phyloP scores from a whole-genome alignment of 345 rosid genomes.

The Laguncularia racemosa region DNA sequence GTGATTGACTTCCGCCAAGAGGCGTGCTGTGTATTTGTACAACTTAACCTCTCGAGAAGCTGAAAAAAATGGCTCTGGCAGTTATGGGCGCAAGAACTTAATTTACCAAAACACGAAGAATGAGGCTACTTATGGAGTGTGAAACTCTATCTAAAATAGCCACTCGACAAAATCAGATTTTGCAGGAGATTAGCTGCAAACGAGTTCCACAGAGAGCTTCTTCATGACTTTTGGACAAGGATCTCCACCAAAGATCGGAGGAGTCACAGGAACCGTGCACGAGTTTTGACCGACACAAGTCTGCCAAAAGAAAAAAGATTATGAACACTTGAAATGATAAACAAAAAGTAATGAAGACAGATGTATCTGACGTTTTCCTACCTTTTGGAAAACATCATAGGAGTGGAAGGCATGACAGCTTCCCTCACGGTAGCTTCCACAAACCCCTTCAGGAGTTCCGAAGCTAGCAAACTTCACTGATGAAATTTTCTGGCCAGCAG shows the following conservation, averaged over 20 bases:
- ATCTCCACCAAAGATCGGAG: slow-evolving; percentile 93
- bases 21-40: slow-evolving; percentile 68
- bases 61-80: slow-evolving; percentile 21
- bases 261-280: slow-evolving; percentile 92
- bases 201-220: slow-evolving; percentile 83
- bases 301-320: slow-evolving; percentile 28
- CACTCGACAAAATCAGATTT: neutral
- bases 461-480: slow-evolving; percentile 91
- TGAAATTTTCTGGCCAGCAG: slow-evolving; percentile 73
- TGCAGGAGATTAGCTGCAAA: slow-evolving; percentile 47
- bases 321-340: neutral
- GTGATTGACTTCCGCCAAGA: slow-evolving; percentile 16
- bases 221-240: slow-evolving; percentile 90
- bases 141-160: no score
- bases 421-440: slow-evolving; percentile 82
- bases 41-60: slow-evolving; percentile 57
- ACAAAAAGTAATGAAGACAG: neutral
- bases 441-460: slow-evolving; percentile 83
- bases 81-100: neutral
- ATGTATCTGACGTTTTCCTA: slow-evolving; percentile 18
- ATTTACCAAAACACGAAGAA: neutral
- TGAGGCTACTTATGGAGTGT: no score
- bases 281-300: slow-evolving; percentile 82
- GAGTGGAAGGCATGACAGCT: slow-evolving; percentile 93
- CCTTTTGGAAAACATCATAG: slow-evolving; percentile 88